A percentile compares a stretch with the other conserved stretches of the same genome.
Conservation (phyloP, 208 protist species). For the Trypanosoma vivax region DNA sequence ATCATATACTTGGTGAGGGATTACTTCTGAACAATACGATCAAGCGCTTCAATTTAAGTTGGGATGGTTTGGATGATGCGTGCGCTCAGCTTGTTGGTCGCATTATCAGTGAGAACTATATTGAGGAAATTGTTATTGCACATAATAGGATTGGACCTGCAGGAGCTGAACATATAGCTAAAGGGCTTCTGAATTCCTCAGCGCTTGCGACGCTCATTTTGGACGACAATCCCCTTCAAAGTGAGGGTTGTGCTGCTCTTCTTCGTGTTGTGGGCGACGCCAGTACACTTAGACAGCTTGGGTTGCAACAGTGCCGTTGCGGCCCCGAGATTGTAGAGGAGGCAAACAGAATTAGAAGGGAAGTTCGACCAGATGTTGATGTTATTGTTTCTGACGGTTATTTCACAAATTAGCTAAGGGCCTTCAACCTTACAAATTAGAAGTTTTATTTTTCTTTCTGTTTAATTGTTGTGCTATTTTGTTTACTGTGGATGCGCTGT, state of each 20-base stretch:
- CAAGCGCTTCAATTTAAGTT: conserved; percentile 80
- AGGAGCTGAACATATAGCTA: conserved; percentile 72
- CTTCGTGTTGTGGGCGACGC: conserved; percentile 42
- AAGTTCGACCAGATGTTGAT: conserved; percentile 21
- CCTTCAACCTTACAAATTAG: no score
- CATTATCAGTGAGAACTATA: conserved; percentile 82
- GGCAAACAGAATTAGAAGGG: conserved; percentile 18
- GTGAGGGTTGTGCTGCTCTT: conserved; percentile 60
- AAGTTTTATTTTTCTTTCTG: no score
- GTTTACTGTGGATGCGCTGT: no score
- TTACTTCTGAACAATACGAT: conserved; percentile 87
- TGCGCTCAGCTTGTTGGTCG: conserved; percentile 56
- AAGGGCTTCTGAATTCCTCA: conserved; percentile 62
- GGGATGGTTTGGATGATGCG: conserved; percentile 69
- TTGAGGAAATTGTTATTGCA: conserved; percentile 84
- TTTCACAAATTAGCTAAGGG: conserved; percentile 7
- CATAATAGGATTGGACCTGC: conserved; percentile 78
- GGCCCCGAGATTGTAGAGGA: conserved; percentile 22
- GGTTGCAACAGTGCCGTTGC: conserved; percentile 70
- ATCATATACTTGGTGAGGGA: conserved; percentile 63
- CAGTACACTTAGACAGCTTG: conserved; percentile 47
- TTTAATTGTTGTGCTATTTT: no score
- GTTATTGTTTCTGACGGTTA: conserved; percentile 57
- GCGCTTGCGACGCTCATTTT: conserved; percentile 66
- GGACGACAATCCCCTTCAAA: conserved; percentile 77